These are phyloP conservation scores for Panellus pusillus DNA, from an alignment of 768 basidiomycete genomes.

Conservation along the genomic window DNA sequence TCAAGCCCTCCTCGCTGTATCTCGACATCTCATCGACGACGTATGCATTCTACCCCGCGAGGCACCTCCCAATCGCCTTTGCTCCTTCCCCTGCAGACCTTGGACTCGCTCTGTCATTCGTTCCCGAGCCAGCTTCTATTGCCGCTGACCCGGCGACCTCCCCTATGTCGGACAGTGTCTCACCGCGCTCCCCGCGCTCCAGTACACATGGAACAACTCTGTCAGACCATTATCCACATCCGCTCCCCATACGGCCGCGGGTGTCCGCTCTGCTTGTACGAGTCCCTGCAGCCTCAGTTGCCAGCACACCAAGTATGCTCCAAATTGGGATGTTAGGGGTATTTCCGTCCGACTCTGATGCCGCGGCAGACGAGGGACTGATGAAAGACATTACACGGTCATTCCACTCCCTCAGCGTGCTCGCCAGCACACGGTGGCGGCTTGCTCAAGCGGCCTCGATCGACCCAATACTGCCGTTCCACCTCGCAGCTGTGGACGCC, in stretches of 20 bases:
- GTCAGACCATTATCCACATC: constrained; percentile 24
- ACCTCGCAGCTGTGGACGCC: constrained; percentile 69
- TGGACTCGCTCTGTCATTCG: constrained; percentile 34
- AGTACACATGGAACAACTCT: constrained; percentile 15
- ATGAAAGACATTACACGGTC: constrained; percentile 62
- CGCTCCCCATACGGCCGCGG: constrained; percentile 51
- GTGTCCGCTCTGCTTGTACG: constrained; percentile 61
- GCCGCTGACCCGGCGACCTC: constrained; percentile 20
- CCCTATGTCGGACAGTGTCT: neutral
- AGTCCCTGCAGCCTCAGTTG: constrained; percentile 44
- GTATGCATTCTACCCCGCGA: constrained; percentile 48
- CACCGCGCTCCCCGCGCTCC: constrained; percentile 3
- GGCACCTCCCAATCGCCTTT: constrained; percentile 41
- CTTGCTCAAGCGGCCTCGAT: constrained; percentile 33
- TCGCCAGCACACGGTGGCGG: constrained; percentile 51
- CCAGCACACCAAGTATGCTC: constrained; percentile 50
- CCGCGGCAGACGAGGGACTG: constrained; percentile 31
- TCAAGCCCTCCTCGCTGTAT: constrained; percentile 29
- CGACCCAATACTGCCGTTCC: constrained; percentile 64
- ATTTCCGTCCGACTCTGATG: constrained; percentile 35
- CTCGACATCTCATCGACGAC: constrained; percentile 51
- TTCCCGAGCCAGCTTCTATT: constrained; percentile 30
- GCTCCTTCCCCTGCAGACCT: constrained; percentile 35
- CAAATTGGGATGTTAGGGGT: constrained; percentile 63
- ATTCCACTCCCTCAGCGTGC: constrained; percentile 68